These are phyloP conservation scores for Pichia sp. DNA, from an alignment of 1,139 yeast genomes.

Conservation along the genomic window DNA sequence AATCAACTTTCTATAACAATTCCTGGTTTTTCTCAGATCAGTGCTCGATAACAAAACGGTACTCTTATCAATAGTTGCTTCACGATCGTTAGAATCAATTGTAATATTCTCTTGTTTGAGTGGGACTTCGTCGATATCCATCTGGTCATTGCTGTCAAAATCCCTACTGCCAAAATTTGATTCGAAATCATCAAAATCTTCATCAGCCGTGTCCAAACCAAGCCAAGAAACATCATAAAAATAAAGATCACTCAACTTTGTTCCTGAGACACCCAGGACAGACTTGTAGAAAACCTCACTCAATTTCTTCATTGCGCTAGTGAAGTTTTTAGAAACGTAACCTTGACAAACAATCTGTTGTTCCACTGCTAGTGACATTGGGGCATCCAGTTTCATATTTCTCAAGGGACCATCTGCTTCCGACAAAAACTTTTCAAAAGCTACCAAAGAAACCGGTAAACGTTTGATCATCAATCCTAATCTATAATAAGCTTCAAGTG, in stretches of 20 bases:
- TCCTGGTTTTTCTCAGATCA: slow-evolving; percentile 12
- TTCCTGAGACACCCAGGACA: slow-evolving; percentile 29
- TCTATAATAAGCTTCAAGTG: slow-evolving; percentile 45
- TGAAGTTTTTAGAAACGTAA: slow-evolving; percentile 39
- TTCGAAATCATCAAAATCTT: slow-evolving; percentile 3
- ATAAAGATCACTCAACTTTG: slow-evolving; percentile 42
- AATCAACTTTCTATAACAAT: slow-evolving; percentile 15
- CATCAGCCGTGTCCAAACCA: slow-evolving; percentile 27
- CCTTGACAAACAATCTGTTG: slow-evolving; percentile 64
- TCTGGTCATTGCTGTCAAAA: too few species aligned
- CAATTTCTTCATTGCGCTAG: slow-evolving; percentile 29
- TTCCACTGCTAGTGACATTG: slow-evolving; percentile 41
- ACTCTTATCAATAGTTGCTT: too few species aligned
- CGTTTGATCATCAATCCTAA: slow-evolving; percentile 44
- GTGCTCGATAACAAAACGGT: slow-evolving; percentile 6
- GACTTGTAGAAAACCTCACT: slow-evolving; percentile 30
- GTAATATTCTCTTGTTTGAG: too few species aligned
- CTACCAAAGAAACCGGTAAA: slow-evolving; percentile 49
- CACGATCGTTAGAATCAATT: too few species aligned
- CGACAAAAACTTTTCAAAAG: slow-evolving; percentile 55
- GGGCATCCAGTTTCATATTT: slow-evolving; percentile 25
- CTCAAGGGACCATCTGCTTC: slow-evolving; percentile 39
- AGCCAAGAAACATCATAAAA: slow-evolving; percentile 72
- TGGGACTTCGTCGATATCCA: too few species aligned
- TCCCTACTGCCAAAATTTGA: not conserved